Evolutionary conservation across 768 basidiomycete genomes (phyloP), one percentile per base, ranked within the genome.

Genomic region (Steccherinum ochraceum): DNA sequence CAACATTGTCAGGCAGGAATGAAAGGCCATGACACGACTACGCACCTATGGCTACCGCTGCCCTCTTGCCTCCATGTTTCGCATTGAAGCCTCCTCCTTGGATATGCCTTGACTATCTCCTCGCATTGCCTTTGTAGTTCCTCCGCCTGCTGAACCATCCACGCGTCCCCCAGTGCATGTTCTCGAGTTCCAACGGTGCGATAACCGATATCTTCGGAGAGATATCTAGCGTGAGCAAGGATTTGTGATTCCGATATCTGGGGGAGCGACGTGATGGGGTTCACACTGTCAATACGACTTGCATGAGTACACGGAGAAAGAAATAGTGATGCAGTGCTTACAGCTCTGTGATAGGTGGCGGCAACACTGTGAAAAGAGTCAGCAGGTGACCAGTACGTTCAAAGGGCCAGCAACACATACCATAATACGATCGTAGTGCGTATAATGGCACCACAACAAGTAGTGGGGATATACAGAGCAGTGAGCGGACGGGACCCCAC

Each of bases 51-150:
- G 56, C 79, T 84, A 2, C 93, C 93, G 54, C 83, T 89, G 2
- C 93, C 93, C 58, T 85, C 76, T 67, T 96, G 94, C 51, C 85
- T 73, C 88, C 90, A 95, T 0, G 94, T 82, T 61, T 96, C 92
- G 59, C 95, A 93, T 61, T 94, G 75, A 16, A 95, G 69, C 42
- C 83, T 83, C 44, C 83, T 70, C 3, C 58, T 68, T 0, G 54
- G 60, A 19, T 56, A 54, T 12, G 53, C 59, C 40, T 55, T 59
- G 16, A 62, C 53, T 24, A 80, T 66, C 45, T 67, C 67, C 42
- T 86, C 80, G 62, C 93, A 94, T 47, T 81, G 67, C 26, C 67
- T 65, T 59, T 82, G 72, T 30, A 94, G 64, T 41, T 72, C 71
- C 48, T 82, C 69, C 2, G 86, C 85, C 59, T 85, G 79, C 43